Percentiles rank a stretch among this genome's conserved stretches.
Evolutionary conservation across 2,329 filamentous ascomycete species (phyloP).

Genomic region (Fusarium newnesense): DNA sequence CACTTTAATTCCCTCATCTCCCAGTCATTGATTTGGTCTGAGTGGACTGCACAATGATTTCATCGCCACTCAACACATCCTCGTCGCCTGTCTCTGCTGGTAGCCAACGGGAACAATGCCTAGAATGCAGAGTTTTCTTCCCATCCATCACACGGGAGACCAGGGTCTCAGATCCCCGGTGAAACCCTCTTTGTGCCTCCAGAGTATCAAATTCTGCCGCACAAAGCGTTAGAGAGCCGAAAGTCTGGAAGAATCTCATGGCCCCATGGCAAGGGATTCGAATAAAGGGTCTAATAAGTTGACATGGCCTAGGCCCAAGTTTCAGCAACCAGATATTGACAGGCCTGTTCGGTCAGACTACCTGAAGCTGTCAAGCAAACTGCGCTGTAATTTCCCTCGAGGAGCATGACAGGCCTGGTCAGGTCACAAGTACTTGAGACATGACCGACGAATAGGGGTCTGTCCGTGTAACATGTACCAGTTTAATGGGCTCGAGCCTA

Average conservation of each 20-base stretch:
- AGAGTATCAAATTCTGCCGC: conserved; percentile 27
- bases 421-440: conserved; percentile 40
- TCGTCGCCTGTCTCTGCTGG: not conserved
- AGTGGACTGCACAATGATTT: conserved; percentile 27
- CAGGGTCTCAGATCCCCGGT: conserved; percentile 22
- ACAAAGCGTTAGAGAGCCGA: conserved; percentile 12
- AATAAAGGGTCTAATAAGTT: conserved; percentile 17
- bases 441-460: not conserved
- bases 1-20: conserved; percentile 37
- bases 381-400: conserved; percentile 38
- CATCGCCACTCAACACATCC: conserved; percentile 24
- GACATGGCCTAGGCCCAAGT: conserved; percentile 22
- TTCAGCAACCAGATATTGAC: conserved; percentile 25
- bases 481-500: conserved; percentile 26
- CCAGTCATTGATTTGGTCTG: not conserved
- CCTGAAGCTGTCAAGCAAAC: conserved; percentile 35
- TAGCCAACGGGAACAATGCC: conserved; percentile 17
- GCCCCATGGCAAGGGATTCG: conserved; percentile 16
- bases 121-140: conserved; percentile 33
- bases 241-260: conserved; percentile 8
- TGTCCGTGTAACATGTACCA: conserved; percentile 33
- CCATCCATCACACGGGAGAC: conserved; percentile 20
- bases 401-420: conserved; percentile 19
- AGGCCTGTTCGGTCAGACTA: conserved; percentile 28
- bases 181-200: conserved; percentile 30